Evolutionary conservation across 768 basidiomycete species (phyloP), one percentile per base, ranked within the genome.

Genomic region (Boletus speciosus): DNA sequence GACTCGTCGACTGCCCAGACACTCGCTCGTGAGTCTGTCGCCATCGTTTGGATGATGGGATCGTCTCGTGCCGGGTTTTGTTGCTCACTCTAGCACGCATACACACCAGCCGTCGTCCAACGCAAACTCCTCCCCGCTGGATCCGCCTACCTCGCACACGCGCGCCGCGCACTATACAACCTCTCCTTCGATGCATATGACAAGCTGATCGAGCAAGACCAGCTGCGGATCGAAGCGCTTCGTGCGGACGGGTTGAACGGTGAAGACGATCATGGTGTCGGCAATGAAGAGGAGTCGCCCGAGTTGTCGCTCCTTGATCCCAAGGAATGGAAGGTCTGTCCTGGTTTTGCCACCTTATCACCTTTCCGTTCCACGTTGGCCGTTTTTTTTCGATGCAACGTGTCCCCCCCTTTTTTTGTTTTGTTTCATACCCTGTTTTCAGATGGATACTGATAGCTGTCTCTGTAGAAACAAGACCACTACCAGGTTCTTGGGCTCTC

Each of bases 401-500:
- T 35, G 49, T 19, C 19, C 19, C 27, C 40, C 42, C 45, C 19
- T 1, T 6, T 27, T 27, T 27, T 27, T 27, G 25, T 36, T 35
- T 40, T 49, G 32, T 42, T 38, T n/a, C 2, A 4, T 15, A 12
- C 25, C 11, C 32, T 5, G 16, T 49, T 43, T 38, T 21, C 15
- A 27, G 52, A 55, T 45, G 5, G 51, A 50, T 52, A 35, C 52
- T 64, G 42, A 66, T 42, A 1, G 1, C 40, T 32, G 51, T 36
- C 19, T 55, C 8, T 46, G 21, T 62, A 94, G 90, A 94, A 96
- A 84, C 97, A 98, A 82, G 96, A 99, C 69, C 91, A 98, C 68
- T 99, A 99, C 67, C 90, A 90, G 52, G 93, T 99, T 38, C 86
- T 99, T 49, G 97, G 97, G 60, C 82, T 99, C 9, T 94, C 93